A percentile compares a stretch with the other conserved stretches of the same genome.
These are phyloP conservation scores for Populus alba DNA, from an alignment of 345 rosid genomes.

Conservation along the genomic window DNA sequence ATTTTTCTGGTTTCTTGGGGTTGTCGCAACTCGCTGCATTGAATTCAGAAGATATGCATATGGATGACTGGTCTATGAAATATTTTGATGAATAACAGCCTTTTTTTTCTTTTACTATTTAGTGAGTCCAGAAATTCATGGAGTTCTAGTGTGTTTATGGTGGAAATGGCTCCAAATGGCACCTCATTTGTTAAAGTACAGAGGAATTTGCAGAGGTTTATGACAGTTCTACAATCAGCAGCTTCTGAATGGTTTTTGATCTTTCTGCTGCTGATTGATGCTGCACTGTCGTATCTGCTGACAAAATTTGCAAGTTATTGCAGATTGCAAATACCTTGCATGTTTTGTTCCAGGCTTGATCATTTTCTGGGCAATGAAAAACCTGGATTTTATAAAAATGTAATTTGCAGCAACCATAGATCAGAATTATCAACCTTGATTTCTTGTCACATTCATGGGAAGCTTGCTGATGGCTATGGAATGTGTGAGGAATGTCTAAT, in stretches of 20 bases:
- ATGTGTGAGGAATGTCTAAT: slow-evolving; percentile 31
- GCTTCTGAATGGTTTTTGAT: slow-evolving; percentile 29
- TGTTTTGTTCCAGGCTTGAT: slow-evolving; percentile 29
- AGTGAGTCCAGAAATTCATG: slow-evolving; percentile 9
- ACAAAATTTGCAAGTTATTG: slow-evolving; percentile 18
- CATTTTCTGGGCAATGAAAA: slow-evolving; percentile 20
- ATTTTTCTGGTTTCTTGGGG: slow-evolving; percentile 7
- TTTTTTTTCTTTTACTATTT: not conserved
- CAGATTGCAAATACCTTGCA: slow-evolving; percentile 24
- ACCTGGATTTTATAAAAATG: slow-evolving; percentile 15
- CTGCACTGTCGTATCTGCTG: slow-evolving; percentile 20
- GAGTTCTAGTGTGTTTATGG: slow-evolving; percentile 17
- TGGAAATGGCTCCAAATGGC: slow-evolving; percentile 19
- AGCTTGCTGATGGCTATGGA: slow-evolving; percentile 21
- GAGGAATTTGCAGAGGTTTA: slow-evolving; percentile 1
- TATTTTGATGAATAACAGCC: slow-evolving; percentile 14
- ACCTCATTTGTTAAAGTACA: slow-evolving; percentile 2
- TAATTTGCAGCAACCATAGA: slow-evolving; percentile 21
- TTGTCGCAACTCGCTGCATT: slow-evolving; percentile 7
- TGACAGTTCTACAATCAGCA: slow-evolving; percentile 11
- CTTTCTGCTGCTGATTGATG: slow-evolving; percentile 20
- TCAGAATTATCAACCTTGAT: slow-evolving; percentile 24
- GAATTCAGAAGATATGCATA: slow-evolving; percentile 20
- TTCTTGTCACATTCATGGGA: slow-evolving; percentile 23
- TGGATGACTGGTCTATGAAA: slow-evolving; percentile 15